phyloP scores from a whole-genome alignment of 129 eudicot species.

The Centrapalus pauciflorus region DNA sequence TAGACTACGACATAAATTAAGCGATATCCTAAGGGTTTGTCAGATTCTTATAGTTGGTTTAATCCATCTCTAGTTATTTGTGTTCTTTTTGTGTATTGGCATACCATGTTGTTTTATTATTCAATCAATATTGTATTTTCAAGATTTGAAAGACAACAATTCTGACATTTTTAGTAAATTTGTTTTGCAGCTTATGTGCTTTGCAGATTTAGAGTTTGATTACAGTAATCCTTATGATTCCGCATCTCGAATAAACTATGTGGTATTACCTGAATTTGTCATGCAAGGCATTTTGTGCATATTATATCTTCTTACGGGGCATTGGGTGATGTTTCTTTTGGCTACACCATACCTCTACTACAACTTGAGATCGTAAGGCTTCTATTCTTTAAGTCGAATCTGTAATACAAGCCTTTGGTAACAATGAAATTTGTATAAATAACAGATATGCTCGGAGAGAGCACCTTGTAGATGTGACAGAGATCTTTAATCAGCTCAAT shows the following conservation, averaged over 20 bases:
- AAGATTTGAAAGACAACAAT: too few relatives aligned
- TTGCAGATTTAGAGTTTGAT: conserved; percentile 97
- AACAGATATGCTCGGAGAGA: conserved; percentile 71
- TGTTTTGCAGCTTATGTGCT: conserved; percentile 90
- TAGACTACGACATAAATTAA: too few relatives aligned
- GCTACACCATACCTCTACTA: conserved; percentile 88
- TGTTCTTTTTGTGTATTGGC: too few relatives aligned
- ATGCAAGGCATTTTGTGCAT: conserved; percentile 70
- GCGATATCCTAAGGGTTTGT: too few relatives aligned
- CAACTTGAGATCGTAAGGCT: conserved; percentile 78
- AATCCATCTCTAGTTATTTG: too few relatives aligned
- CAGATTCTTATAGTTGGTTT: too few relatives aligned
- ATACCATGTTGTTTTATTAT: neutral
- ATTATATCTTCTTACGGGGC: conserved; percentile 75
- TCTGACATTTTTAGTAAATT: too few relatives aligned
- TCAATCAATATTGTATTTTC: too few relatives aligned
- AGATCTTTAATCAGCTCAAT: conserved; percentile 78
- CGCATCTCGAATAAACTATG: conserved; percentile 80
- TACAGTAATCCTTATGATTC: conserved; percentile 96
- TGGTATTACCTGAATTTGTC: conserved; percentile 76
- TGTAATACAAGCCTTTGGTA: too few relatives aligned
- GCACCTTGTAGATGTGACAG: conserved; percentile 93
- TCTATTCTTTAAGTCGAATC: too few relatives aligned
- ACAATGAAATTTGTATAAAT: too few relatives aligned
- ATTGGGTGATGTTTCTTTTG: conserved; percentile 90